A percentile compares a stretch with the other conserved stretches of the same genome.
Conservation (phyloP, 2,329 filamentous ascomycete species). For the Aspergillus sp. region DNA sequence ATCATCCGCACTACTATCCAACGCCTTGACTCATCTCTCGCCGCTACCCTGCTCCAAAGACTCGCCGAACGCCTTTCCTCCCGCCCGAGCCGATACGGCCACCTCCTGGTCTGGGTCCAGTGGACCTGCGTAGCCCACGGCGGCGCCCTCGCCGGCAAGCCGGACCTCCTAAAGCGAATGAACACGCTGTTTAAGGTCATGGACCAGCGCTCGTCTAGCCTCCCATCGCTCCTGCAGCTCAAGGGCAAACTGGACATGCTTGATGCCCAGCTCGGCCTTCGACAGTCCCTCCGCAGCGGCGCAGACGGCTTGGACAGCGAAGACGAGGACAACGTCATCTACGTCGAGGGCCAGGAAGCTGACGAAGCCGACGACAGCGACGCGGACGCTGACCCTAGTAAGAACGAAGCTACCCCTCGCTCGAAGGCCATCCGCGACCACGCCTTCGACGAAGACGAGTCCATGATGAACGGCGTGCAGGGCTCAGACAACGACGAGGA, state of each 20-base stretch:
- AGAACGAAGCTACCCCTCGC: constrained; percentile 18
- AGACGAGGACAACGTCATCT: constrained; percentile 67
- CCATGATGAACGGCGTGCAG: constrained; percentile 31
- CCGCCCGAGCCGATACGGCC: constrained; percentile 78
- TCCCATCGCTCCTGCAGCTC: constrained; percentile 72
- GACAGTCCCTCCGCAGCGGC: constrained; percentile 56
- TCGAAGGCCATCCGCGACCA: constrained; percentile 30
- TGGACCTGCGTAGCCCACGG: constrained; percentile 90
- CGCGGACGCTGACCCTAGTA: constrained; percentile 20
- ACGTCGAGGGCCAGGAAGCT: constrained; percentile 72
- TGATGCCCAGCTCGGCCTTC: constrained; percentile 75
- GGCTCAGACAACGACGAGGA: constrained; percentile 29
- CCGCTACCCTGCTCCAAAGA: constrained; percentile 67
- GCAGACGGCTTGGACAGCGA: constrained; percentile 36
- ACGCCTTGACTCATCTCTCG: constrained; percentile 75
- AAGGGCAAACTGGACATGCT: constrained; percentile 96
- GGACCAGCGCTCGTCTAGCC: constrained; percentile 71
- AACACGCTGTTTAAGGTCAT: constrained; percentile 75
- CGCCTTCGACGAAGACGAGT: constrained; percentile 35
- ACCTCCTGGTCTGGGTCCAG: constrained; percentile 89
- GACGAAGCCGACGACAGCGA: constrained; percentile 36
- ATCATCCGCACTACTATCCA: constrained; percentile 85
- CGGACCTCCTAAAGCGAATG: constrained; percentile 71
- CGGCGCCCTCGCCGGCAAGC: constrained; percentile 76
- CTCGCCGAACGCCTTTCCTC: constrained; percentile 79